Base-by-base conservation (phyloP, 2,329 filamentous ascomycete genomes). In the Fusarium brevicatenulatum region DNA sequence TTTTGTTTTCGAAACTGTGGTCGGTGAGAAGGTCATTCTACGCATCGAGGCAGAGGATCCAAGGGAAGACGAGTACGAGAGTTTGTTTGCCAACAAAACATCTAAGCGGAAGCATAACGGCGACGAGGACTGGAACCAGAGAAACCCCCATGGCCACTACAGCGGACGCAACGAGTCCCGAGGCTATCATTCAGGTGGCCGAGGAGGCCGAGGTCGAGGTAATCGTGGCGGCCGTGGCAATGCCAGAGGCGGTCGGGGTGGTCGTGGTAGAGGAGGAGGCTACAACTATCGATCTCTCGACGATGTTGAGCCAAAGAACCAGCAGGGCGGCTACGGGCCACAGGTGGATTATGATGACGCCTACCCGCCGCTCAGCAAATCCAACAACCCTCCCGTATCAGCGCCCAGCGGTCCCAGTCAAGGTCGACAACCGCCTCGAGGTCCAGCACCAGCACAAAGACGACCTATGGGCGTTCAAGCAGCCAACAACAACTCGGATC, bases 11-110 rank as follows among this genome's bases (percentile, higher is more conserved):
- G 93, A 97, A 71, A 95, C 93, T 2, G 90, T 90, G 0, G 93
- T 98, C 3, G 93, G 93, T 23, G 95, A 98, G 83, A 97, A 97
- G 83, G 90, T 94, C 21, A 86, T 96, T 71, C 83, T 98, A 57
- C 89, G 93, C 4, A 91, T 98, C 52, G 94, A 97, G 80, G 86
- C 91, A 58, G 93, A 95, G 71, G 84, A 90, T 56, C 83, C 85
- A 6, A 81, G 83, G 30, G 90, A 92, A 76, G 89, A 89, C 70
- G 88, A 90, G 70, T 91, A 90, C 77, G 90, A 93, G 75, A 89
- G 86, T 76, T 83, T 89, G 23, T 90, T 90, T 72, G 85, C 87
- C 37, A 91, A 88, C 77, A 92, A 88, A 78, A 82, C 84, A 40
- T 83, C 87, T 64, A 91, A 91, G 76, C 88, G 91, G 73, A 88